phyloP scores from a whole-genome alignment of 75 land plant species.

The Pinus albicaulis region DNA sequence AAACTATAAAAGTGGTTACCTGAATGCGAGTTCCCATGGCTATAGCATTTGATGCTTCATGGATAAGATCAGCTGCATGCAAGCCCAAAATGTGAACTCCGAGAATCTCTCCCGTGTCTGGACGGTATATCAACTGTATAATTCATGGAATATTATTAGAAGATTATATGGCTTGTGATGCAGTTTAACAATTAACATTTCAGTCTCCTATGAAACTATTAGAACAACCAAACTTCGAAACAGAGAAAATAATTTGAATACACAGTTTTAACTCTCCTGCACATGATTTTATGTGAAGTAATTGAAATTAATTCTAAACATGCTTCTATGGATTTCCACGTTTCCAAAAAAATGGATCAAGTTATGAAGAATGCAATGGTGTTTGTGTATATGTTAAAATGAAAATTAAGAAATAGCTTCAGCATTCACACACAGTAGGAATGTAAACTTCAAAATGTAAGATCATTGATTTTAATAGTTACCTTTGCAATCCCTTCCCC shows the following conservation, averaged over 20 bases:
- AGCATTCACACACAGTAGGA: neutral
- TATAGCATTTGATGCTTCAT: slow-evolving; percentile 99
- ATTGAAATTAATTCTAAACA: neutral
- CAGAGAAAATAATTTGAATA: neutral
- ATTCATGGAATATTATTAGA: neutral
- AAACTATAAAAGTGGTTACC: slow-evolving; percentile 33
- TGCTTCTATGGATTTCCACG: neutral
- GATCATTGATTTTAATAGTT: neutral
- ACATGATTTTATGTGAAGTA: neutral
- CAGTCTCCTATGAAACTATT: neutral
- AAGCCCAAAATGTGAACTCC: slow-evolving; percentile 98
- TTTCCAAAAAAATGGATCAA: neutral
- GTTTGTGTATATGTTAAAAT: neutral
- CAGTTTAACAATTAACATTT: neutral
- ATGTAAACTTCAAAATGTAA: neutral
- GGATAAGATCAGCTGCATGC: slow-evolving; percentile 99
- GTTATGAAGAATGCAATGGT: neutral
- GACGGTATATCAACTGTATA: slow-evolving; percentile 91
- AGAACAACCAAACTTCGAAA: neutral
- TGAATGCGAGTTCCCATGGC: slow-evolving; percentile 88
- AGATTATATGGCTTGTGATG: neutral
- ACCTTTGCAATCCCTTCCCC: slow-evolving; percentile 99
- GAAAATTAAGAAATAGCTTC: neutral
- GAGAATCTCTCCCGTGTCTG: slow-evolving; percentile 95
- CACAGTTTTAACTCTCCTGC: neutral